Evolutionary conservation across 306 rosid genomes (phyloP), one percentile per base, ranked within the genome.

Genomic region (Cotoneaster glaucophyllus): DNA sequence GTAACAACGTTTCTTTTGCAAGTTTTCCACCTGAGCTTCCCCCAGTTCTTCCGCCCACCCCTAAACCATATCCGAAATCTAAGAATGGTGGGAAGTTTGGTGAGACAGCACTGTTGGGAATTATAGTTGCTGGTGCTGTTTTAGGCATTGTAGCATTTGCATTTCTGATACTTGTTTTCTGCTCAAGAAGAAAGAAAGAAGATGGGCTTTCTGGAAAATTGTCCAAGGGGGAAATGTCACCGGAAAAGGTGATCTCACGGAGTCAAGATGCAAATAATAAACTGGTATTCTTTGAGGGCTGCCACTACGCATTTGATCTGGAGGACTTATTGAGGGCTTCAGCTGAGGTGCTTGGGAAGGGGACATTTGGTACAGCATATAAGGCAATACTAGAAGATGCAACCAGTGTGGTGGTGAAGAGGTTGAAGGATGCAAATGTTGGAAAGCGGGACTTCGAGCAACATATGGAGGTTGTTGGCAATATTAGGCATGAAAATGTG

Each of bases 281-380:
- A 67, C 76, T 93, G 75, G 84, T 83, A 53, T 93, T 93, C 90
- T 93, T 93, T 74, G 98, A 89, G 83, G 96, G 90, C 21, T 93
- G 90, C 65, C 82, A 77, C 59, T 89, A 89, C 72, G 90, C 96
- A 15, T 91, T 91, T 85, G 98, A 93, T 80, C 84, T 93, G 91
- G 98, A 93, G 86, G 98, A 93, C 86, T 83, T 93, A 66, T 71
- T 93, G 78, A 88, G 96, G 82, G 98, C 98, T 73, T 93, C 98
- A 48, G 98, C 97, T 61, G 98, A 93, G 87, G 93, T 93, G 14
- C 78, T 93, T 26, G 98, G 97, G 8, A 93, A 93, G 86, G 97
- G 98, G 70, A 89, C 96, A 13, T 93, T 89, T 83, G 98, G 98
- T 34, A 89, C 89, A 24, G 93, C 98, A 0, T 93, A 93, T 57